Base-by-base conservation (phyloP, 768 basidiomycete species). In the Russula sp. region DNA sequence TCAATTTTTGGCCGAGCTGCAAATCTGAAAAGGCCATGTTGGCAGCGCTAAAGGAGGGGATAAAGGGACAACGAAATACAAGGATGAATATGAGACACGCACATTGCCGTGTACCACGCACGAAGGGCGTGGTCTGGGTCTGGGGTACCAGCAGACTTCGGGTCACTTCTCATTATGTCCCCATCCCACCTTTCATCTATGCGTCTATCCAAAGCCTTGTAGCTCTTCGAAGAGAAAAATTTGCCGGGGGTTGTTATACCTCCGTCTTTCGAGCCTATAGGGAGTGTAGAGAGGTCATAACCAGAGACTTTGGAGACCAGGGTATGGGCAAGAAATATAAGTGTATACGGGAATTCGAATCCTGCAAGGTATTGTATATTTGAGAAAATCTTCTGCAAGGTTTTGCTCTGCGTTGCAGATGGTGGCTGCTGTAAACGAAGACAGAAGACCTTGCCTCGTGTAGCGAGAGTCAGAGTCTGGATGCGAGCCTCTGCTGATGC, bases 81-180 rank as follows among this genome's bases (percentile, higher is more conserved):
- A 13, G 13, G n/a, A 1, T 20, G 41, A 41, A 3, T 0, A 20
- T 13, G 16, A 14, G 7, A 35, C 7, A 56, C 59, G 35, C 46
- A 61, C 63, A 64, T 57, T 16, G 63, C 63, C 3, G 63, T 61
- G n/a, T 61, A 39, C 63, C 63, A 64, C 39, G 63, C 63, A 36
- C 57, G 62, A 25, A 52, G 38, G 35, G 42, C 57, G 7, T 46
- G 22, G n/a, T 53, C n/a, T 6, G 57, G 46, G 7, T 49, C n/a
- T 11, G 47, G 53, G 6, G 20, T 43, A 7, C 42, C 39, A 34
- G 13, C 3, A n/a, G 38, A 29, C 5, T 49, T 5, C 9, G 38
- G 10, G 20, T 14, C 47, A 18, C 20, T 34, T 14, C 13, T 45
- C 32, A 3, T 35, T 10, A 41, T 22, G 8, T 7, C 58, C 18